phyloP scores from a whole-genome alignment of 2,329 filamentous ascomycete species.

The Cladobotryum protrusum region DNA sequence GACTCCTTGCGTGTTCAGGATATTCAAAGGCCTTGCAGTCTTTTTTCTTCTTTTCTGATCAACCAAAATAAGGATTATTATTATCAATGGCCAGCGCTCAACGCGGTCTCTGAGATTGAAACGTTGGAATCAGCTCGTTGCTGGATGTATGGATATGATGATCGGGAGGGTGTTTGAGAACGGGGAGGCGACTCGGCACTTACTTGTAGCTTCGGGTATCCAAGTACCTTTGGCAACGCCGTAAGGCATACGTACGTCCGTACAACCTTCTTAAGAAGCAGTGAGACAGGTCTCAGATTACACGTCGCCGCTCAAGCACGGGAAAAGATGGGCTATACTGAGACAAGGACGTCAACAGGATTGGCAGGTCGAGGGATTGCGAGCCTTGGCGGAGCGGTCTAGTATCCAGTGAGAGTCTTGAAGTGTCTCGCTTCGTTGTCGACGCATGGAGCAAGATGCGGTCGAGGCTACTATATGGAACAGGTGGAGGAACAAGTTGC shows the following conservation, averaged over 20 bases:
- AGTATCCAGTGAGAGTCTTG: background rate
- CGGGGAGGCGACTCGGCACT: background rate
- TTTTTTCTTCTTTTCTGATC: too few relatives aligned
- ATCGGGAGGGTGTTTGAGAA: background rate
- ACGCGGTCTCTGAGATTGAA: constrained; percentile 1
- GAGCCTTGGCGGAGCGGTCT: background rate
- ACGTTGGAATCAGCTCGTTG: background rate
- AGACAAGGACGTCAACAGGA: constrained; percentile 1
- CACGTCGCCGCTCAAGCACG: constrained; percentile 6
- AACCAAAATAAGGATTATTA: constrained; percentile 10
- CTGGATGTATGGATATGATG: background rate
- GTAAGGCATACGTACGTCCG: constrained; percentile 1
- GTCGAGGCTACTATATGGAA: constrained; percentile 7
- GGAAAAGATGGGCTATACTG: background rate
- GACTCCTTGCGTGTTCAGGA: background rate
- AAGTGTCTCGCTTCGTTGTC: background rate
- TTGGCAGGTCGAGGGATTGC: background rate
- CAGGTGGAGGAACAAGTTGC: background rate
- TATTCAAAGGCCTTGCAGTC: background rate
- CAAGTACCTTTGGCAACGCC: background rate
- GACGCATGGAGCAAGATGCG: constrained; percentile 9
- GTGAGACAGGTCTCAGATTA: constrained; percentile 12
- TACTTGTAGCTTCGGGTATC: background rate
- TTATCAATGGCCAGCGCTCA: constrained; percentile 13
- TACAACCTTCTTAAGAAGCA: constrained; percentile 12